Evolutionary conservation across 2,329 filamentous ascomycete species (phyloP), one percentile per base, ranked within the genome.

Genomic region (Kalmusia sp.): DNA sequence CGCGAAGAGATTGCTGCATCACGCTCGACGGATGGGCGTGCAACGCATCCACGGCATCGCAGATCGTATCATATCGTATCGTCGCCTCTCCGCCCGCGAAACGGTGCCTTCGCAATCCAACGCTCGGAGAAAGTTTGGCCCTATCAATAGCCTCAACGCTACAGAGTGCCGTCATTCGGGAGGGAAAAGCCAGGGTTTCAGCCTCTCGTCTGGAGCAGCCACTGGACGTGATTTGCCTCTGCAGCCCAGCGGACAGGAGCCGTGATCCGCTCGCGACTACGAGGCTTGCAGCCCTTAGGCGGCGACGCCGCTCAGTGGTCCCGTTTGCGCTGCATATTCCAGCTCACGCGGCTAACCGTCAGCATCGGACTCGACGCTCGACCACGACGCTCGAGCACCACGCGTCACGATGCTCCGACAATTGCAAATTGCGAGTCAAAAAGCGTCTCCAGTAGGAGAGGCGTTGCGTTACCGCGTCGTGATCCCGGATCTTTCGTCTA

Each of bases 111-210:
- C 19, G 47, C 44, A 46, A 41, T 24, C 40, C n/a, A 55, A 43
- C 19, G 22, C 49, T 52, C 44, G 31, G 6, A 7, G 41, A 49
- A 17, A 39, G 21, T 33, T 22, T 22, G 45, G 14, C 30, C 58
- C 57, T 57, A 59, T 57, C 53, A 49, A 37, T 63, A 51, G 45
- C 41, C 50, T 51, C 38, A 37, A 49, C 51, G 55, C 48, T 56
- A 58, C 51, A 34, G 22, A 45, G 48, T 35, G 51, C 61, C 55
- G 44, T 53, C 44, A 55, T 48, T 55, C 54, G 58, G 57, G 48
- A 41, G 56, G 58, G n/a, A n/a, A 58, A 51, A 33, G 59, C 56
- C 53, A 50, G 45, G 53, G 68, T 71, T 69, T 70, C 68, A 70
- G 63, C 58, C 62, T 65, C 61, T 27, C 28, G 15, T 50, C 49